A percentile compares a stretch with the other conserved stretches of the same genome.
These are phyloP conservation scores for Albugo laibachii DNA, from an alignment of 352 stramenopile genomes.

Conservation along the genomic window DNA sequence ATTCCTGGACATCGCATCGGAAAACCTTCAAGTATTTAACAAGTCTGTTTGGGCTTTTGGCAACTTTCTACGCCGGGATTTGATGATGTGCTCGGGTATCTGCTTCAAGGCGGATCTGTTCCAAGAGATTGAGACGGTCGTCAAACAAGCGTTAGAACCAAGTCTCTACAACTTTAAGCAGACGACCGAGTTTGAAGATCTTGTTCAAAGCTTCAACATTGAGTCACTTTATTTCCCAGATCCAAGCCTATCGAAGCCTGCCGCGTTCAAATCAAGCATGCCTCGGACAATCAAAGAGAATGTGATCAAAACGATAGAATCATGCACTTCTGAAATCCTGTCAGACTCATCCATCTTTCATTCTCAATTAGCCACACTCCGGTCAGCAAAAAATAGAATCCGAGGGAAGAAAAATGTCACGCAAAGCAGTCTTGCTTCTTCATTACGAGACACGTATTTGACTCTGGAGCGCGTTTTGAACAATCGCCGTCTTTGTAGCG, in stretches of 20 bases:
- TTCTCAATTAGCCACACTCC: background rate
- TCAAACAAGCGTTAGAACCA: slow-evolving; percentile 47
- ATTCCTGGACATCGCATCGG: slow-evolving; percentile 58
- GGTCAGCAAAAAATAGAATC: background rate
- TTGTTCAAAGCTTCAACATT: slow-evolving; percentile 13
- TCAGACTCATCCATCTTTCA: background rate
- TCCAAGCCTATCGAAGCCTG: background rate
- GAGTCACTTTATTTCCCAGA: background rate
- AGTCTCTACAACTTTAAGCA: slow-evolving; percentile 38
- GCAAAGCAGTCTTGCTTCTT: too few relatives aligned
- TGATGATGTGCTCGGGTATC: slow-evolving; percentile 53
- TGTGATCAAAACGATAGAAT: background rate
- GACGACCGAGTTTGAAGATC: slow-evolving; percentile 29
- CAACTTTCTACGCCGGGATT: slow-evolving; percentile 42
- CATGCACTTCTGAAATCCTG: too few relatives aligned
- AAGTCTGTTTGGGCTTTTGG: slow-evolving; percentile 69
- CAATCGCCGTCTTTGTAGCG: slow-evolving; percentile 59
- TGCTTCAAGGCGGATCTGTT: slow-evolving; percentile 62
- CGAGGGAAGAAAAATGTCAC: too few relatives aligned
- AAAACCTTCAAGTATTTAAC: slow-evolving; percentile 57
- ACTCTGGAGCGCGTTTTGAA: slow-evolving; percentile 50
- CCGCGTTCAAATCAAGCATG: background rate
- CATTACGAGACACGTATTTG: slow-evolving; percentile 16
- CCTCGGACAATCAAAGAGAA: slow-evolving; percentile 6
- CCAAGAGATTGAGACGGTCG: slow-evolving; percentile 43